Base-by-base conservation (phyloP, 768 basidiomycete species). In the Pulveroboletus sp. region DNA sequence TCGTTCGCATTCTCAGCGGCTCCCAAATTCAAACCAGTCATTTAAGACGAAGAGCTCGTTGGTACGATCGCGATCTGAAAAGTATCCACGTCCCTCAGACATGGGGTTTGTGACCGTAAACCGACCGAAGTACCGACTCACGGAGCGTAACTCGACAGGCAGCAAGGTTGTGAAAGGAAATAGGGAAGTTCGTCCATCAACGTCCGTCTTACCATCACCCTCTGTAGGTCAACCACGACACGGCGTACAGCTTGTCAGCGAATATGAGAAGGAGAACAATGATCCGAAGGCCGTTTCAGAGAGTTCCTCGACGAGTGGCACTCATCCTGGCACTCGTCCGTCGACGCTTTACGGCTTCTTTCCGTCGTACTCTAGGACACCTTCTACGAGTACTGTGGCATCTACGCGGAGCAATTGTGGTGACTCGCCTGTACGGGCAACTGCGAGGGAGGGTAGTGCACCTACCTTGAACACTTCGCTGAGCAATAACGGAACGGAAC, bases 61-160 rank as follows among this genome's bases (percentile, higher is more conserved):
- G 32, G 55, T 46, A 32, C 56, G 64, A n/a, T 63, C 63, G n/a
- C 56, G 51, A 17, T 65, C 63, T 19, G 63, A 58, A 29, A 60
- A 40, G 35, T 50, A 61, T 19, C 53, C 63, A 14, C 55, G 49
- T 19, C 19, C 54, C n/a, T 31, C 47, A 2, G 62, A 65, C 39
- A 20, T 61, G 46, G 33, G 41, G 6, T 63, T 61, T 19, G 57
- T 64, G 36, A 64, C 63, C 0, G 44, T 61, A 33, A 31, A 55
- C 21, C 50, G 59, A 17, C 57, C 64, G 8, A 50, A 48, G 35
- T 63, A 61, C 27, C 61, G 47, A 5, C 59, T 59, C 31, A 7
- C 43, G 14, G 47, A 40, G 39, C 47, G 55, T 11, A 56, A 51
- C n/a, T n/a, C n/a, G n/a, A 33, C 42, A 58, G 16, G 51, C 13